Percentiles rank a stretch among this genome's conserved stretches.
These are phyloP conservation scores for Parathielavia appendiculata DNA, from an alignment of 495 filamentous ascomycete genomes.

Conservation along the genomic window DNA sequence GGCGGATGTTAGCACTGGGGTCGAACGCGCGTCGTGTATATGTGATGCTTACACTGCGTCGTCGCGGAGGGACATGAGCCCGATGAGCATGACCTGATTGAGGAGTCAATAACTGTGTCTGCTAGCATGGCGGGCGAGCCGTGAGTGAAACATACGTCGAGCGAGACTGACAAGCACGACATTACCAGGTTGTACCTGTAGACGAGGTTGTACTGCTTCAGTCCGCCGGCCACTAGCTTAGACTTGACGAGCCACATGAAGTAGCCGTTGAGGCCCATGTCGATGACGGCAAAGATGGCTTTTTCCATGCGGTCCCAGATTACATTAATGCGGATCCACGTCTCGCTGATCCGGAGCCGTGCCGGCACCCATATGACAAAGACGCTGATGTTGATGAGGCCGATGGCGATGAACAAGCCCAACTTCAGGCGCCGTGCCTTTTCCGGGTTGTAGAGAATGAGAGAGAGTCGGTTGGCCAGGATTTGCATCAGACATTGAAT, in stretches of 20 bases:
- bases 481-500: slow-evolving; percentile 46
- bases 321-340: slow-evolving; percentile 34
- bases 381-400: slow-evolving; percentile 45
- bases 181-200: slow-evolving; percentile 49
- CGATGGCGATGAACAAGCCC: slow-evolving; percentile 36
- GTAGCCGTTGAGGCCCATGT: slow-evolving; percentile 43
- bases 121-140: too few species aligned
- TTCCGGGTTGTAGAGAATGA: slow-evolving; percentile 37
- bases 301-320: slow-evolving; percentile 51
- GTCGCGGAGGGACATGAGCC: slow-evolving; percentile 30
- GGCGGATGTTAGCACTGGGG: background rate
- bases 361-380: slow-evolving; percentile 50
- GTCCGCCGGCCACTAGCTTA: slow-evolving; percentile 42
- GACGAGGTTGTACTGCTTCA: slow-evolving; percentile 40
- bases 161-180: slow-evolving; percentile 43
- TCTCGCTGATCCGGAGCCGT: slow-evolving; percentile 33
- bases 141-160: slow-evolving; percentile 36
- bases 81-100: slow-evolving; percentile 26
- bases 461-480: slow-evolving; percentile 44
- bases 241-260: slow-evolving; percentile 45
- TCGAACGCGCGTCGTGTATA: background rate
- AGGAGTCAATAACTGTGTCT: background rate
- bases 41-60: slow-evolving; percentile 24
- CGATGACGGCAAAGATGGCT: slow-evolving; percentile 44
- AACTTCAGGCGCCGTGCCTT: slow-evolving; percentile 31